These are phyloP conservation scores for Termitomyces bulborhizus DNA, from an alignment of 768 basidiomycete genomes.

Conservation along the genomic window DNA sequence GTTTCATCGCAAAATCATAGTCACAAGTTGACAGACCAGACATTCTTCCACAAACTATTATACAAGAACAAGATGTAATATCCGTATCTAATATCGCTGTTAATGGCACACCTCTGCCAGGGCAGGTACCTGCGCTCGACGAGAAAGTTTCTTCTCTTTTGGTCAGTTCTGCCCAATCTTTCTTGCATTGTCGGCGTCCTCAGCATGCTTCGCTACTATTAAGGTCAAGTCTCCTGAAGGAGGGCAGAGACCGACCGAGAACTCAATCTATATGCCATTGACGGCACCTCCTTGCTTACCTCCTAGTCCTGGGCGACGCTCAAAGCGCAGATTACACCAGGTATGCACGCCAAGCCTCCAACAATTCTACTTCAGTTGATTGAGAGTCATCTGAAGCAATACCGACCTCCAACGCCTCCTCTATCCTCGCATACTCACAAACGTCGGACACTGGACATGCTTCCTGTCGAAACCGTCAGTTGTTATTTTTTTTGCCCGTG, in stretches of 20 bases:
- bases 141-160: slow-evolving; percentile 3
- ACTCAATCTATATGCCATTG: slow-evolving; percentile 2
- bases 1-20: slow-evolving; percentile 10
- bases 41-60: slow-evolving; percentile 18
- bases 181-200: neutral
- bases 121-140: neutral
- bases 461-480: slow-evolving; percentile 3
- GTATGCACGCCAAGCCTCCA: slow-evolving; percentile 5
- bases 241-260: slow-evolving; percentile 2
- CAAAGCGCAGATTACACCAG: slow-evolving; percentile 18
- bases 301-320: slow-evolving; percentile 7
- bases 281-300: slow-evolving; percentile 1
- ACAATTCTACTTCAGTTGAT: neutral
- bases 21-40: slow-evolving; percentile 30
- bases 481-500: neutral
- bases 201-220: neutral
- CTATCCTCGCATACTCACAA: slow-evolving; percentile 30
- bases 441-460: slow-evolving; percentile 16
- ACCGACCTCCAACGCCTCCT: slow-evolving; percentile 57
- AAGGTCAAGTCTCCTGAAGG: slow-evolving; percentile 10
- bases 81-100: slow-evolving; percentile 1
- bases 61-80: slow-evolving; percentile 1
- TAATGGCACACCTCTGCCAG: neutral
- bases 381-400: slow-evolving; percentile 27
- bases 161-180: neutral